Percentiles rank a stretch among this genome's conserved stretches.
Evolutionary conservation across 1,284 basidiomycete species (phyloP).

Genomic region (Tilletia indica): DNA sequence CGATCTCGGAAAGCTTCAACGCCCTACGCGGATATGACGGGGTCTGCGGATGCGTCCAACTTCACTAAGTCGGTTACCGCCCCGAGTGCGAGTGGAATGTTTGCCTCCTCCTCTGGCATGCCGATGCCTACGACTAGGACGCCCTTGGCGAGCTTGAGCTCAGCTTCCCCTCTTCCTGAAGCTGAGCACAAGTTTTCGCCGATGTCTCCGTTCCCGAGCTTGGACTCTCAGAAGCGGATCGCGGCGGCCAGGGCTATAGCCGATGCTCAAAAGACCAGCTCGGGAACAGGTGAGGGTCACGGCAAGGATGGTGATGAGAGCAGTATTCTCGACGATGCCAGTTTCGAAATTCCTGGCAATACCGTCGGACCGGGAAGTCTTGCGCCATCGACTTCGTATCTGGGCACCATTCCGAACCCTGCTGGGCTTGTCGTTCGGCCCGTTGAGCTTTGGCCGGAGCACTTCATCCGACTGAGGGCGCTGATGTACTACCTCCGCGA

Average conservation of each 20-base stretch:
- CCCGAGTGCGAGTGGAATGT: neutral
- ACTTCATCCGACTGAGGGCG: slow-evolving; percentile 74
- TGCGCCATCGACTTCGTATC: no score
- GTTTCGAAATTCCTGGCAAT: no score
- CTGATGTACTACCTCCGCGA: slow-evolving; percentile 93
- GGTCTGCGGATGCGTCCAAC: neutral
- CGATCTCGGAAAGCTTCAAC: neutral
- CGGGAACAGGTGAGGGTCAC: no score
- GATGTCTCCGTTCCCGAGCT: slow-evolving; percentile 2
- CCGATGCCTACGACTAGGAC: neutral
- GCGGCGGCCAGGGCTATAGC: neutral
- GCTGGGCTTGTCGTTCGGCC: neutral
- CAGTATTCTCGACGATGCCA: no score
- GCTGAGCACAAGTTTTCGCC: slow-evolving; percentile 1
- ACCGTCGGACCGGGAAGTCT: no score
- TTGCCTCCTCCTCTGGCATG: neutral
- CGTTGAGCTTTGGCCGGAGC: slow-evolving; percentile 41
- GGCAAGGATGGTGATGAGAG: no score
- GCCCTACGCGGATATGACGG: neutral
- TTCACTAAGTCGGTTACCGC: neutral
- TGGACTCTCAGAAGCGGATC: neutral
- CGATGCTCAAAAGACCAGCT: neutral
- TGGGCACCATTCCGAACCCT: no score
- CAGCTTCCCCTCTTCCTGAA: neutral
- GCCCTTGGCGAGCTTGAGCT: neutral